Percentiles rank a stretch among this genome's conserved stretches.
These are phyloP conservation scores for Histomonas meleagridis DNA, from an alignment of 208 protist genomes.

Conservation along the genomic window DNA sequence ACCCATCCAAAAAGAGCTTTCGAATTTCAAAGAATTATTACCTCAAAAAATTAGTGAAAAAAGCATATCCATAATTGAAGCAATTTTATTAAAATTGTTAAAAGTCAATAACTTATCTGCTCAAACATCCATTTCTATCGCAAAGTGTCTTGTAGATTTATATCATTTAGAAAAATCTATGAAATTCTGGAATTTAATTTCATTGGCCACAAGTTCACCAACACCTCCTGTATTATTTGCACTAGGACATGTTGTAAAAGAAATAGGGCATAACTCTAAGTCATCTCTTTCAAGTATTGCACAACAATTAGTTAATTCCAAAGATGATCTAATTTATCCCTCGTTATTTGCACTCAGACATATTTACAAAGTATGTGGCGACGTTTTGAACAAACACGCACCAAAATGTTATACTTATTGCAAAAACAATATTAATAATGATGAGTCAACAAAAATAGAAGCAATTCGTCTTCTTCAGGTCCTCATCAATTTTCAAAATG, in stretches of 20 bases:
- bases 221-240: not conserved
- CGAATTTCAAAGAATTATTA: not conserved
- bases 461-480: not conserved
- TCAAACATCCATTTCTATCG: not conserved
- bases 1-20: too few relatives aligned
- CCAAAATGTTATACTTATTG: not conserved
- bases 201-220: not conserved
- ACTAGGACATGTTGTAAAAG: not conserved
- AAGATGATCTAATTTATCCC: not conserved
- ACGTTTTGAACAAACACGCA: not conserved
- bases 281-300: not conserved
- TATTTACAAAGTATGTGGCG: not conserved
- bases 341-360: not conserved
- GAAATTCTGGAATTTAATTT: conserved; percentile 10
- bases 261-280: not conserved
- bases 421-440: not conserved
- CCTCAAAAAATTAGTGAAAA: not conserved
- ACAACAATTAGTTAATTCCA: not conserved
- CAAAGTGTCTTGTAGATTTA: not conserved
- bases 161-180: not conserved
- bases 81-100: not conserved
- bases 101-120: not conserved
- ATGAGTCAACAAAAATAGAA: not conserved
- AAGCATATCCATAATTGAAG: not conserved
- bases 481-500: not conserved